Conservation (phyloP, 1,284 basidiomycete genomes). For the Trichosporon sp. region DNA sequence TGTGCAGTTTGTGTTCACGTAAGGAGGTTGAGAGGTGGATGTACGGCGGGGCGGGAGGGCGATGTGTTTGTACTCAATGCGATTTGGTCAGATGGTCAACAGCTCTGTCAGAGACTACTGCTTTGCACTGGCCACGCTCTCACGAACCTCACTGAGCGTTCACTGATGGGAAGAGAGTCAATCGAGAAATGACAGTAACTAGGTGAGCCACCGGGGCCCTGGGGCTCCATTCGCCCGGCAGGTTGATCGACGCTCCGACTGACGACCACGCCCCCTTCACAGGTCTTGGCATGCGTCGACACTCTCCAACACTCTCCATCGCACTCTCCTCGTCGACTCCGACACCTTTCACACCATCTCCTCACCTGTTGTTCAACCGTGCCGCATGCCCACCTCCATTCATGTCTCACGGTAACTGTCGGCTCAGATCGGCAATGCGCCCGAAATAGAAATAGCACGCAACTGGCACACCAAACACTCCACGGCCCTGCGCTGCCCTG, state of each 20-base stretch:
- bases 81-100: too few species aligned
- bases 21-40: neutral
- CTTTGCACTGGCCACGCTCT: too few species aligned
- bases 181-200: too few species aligned
- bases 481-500: neutral
- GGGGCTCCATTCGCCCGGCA: too few species aligned
- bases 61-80: too few species aligned
- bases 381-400: neutral
- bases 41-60: neutral
- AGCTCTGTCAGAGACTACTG: too few species aligned
- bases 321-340: neutral
- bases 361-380: neutral
- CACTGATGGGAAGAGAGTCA: too few species aligned
- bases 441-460: constrained; percentile 17
- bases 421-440: neutral
- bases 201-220: too few species aligned
- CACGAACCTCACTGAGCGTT: too few species aligned
- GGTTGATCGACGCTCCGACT: too few species aligned
- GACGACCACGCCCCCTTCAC: too few species aligned
- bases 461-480: neutral
- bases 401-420: neutral
- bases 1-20: constrained; percentile 7
- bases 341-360: neutral
- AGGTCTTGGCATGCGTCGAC: neutral
- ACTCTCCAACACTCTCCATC: neutral